Conservation (phyloP, 1,284 basidiomycete genomes). For the Melampsora larici-populina region DNA sequence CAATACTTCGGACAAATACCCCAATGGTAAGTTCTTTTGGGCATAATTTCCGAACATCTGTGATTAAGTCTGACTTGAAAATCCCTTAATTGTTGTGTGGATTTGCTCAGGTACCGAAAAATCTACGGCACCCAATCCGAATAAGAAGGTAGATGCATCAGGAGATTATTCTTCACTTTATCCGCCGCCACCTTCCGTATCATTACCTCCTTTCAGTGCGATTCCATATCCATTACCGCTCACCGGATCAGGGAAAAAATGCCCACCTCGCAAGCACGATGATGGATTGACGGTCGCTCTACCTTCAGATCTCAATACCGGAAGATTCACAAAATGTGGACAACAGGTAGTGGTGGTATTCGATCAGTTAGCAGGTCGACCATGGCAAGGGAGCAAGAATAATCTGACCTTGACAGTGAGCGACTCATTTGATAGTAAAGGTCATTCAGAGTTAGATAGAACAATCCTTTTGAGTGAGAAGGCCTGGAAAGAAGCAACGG, state of each 20-base stretch:
- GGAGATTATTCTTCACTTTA: background rate
- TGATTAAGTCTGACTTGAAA: background rate
- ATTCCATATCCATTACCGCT: background rate
- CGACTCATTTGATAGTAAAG: background rate
- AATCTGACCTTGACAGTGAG: background rate
- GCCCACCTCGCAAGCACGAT: background rate
- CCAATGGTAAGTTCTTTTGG: background rate
- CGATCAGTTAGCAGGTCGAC: background rate
- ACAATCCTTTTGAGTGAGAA: background rate
- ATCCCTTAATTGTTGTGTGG: background rate
- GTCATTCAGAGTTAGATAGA: background rate
- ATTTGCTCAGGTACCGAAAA: background rate
- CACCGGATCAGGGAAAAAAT: background rate
- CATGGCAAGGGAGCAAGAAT: background rate
- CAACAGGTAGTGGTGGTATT: background rate
- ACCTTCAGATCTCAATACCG: background rate
- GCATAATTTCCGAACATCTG: background rate
- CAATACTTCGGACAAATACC: no score
- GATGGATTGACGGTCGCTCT: background rate
- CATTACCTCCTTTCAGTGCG: background rate
- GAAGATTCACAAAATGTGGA: background rate
- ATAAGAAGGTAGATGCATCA: background rate
- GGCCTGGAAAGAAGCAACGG: background rate
- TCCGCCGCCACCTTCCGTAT: background rate
- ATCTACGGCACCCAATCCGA: background rate